These are phyloP conservation scores for Teratosphaeria epicoccoides DNA, from an alignment of 2,329 filamentous ascomycete species.

Conservation along the genomic window DNA sequence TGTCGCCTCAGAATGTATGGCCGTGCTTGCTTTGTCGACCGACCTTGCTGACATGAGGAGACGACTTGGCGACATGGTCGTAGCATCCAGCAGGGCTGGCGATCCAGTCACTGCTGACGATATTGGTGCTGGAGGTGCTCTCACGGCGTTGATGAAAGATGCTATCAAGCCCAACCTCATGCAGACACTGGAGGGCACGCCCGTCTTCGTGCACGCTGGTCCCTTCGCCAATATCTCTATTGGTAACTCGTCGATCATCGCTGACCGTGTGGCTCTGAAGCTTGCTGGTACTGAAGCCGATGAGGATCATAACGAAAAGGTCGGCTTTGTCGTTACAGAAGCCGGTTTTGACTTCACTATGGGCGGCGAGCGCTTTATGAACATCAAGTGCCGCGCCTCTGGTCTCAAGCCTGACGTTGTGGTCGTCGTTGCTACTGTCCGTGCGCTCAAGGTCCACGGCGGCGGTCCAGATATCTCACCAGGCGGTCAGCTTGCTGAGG, in stretches of 20 bases:
- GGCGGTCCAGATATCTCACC: conserved; percentile 89
- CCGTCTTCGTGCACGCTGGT: conserved; percentile 93
- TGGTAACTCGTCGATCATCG: conserved; percentile 87
- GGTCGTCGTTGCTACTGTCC: conserved; percentile 88
- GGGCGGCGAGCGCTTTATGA: conserved; percentile 99
- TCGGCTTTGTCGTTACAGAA: conserved; percentile 91
- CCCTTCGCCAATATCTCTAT: conserved; percentile 99
- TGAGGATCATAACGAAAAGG: conserved; percentile 70
- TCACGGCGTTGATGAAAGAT: conserved; percentile 93
- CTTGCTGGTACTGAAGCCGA: conserved; percentile 88
- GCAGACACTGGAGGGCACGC: conserved; percentile 95
- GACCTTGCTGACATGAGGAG: conserved; percentile 81
- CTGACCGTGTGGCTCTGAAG: conserved; percentile 91
- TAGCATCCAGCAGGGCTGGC: conserved; percentile 73
- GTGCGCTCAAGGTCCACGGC: conserved; percentile 92
- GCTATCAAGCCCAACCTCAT: conserved; percentile 98
- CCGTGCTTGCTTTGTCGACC: conserved; percentile 87
- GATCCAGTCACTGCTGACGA: conserved; percentile 95
- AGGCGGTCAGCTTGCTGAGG: conserved; percentile 70
- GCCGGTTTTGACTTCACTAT: conserved; percentile 99
- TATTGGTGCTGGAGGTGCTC: conserved; percentile 79
- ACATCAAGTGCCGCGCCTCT: conserved; percentile 97
- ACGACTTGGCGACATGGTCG: conserved; percentile 87
- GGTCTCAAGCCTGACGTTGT: conserved; percentile 87
- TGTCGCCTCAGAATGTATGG: conserved; percentile 96